These are phyloP conservation scores for Senecio squalidus DNA, from an alignment of 140 eudicot genomes.

Conservation along the genomic window DNA sequence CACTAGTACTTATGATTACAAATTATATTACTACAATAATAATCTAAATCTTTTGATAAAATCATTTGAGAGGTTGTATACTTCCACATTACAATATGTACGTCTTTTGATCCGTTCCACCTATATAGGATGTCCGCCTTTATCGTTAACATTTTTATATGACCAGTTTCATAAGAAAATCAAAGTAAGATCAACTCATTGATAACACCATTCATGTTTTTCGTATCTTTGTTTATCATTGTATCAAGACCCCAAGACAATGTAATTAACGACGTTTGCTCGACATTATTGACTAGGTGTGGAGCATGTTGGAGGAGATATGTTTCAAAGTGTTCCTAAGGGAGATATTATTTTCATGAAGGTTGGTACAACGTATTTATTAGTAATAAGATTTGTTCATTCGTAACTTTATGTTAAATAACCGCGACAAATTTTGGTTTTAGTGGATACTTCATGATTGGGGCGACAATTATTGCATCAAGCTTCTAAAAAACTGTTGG, in stretches of 20 bases:
- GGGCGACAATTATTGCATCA: constrained; percentile 34
- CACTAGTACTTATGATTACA: too few species aligned
- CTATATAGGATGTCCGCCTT: too few species aligned
- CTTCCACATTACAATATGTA: too few species aligned
- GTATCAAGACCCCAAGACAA: neutral
- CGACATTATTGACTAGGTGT: constrained; percentile 16
- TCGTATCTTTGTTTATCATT: neutral
- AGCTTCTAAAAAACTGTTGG: constrained; percentile 39
- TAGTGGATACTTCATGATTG: constrained; percentile 50
- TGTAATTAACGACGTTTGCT: neutral
- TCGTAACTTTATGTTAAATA: neutral
- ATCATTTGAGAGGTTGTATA: too few species aligned
- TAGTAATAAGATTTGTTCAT: neutral
- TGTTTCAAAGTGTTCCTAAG: constrained; percentile 33
- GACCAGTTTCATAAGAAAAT: too few species aligned
- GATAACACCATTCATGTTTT: neutral
- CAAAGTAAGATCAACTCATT: too few species aligned
- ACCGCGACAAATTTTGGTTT: neutral
- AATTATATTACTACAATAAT: too few species aligned
- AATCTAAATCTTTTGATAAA: too few species aligned
- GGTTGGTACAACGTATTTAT: constrained; percentile 11
- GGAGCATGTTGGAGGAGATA: constrained; percentile 38
- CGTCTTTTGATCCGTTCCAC: too few species aligned
- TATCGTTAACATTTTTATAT: too few species aligned
- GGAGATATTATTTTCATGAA: constrained; percentile 32